Evolutionary conservation across 495 filamentous ascomycete species (phyloP).

Genomic region (Podospora anserina): DNA sequence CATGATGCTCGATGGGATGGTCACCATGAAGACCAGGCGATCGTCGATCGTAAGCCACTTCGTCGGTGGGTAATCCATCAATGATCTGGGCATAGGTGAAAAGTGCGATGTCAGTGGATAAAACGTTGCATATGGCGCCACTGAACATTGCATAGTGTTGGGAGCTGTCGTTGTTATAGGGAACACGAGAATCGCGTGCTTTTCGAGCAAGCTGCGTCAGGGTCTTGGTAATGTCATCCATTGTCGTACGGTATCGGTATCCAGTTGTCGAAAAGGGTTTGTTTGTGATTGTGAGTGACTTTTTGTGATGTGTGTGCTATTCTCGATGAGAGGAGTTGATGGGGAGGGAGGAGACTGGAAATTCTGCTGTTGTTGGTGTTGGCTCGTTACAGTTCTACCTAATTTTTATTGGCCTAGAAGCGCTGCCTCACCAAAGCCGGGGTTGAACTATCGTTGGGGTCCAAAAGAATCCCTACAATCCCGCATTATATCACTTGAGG

Average conservation of each 20-base stretch:
- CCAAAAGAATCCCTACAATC: too few species aligned
- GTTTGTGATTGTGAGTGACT: background rate
- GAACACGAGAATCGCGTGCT: slow-evolving; percentile 15
- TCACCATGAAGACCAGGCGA: background rate
- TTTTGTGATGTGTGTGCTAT: background rate
- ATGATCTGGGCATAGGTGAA: slow-evolving; percentile 35
- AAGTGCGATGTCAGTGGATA: slow-evolving; percentile 27
- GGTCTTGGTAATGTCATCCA: background rate
- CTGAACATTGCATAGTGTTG: slow-evolving; percentile 14
- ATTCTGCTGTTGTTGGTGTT: background rate
- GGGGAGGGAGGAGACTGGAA: background rate
- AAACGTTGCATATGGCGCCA: slow-evolving; percentile 20
- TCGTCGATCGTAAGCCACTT: slow-evolving; percentile 23
- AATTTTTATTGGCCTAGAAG: too few species aligned
- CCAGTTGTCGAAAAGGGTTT: background rate
- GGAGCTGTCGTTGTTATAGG: background rate
- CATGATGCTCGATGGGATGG: slow-evolving; percentile 22
- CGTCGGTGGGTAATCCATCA: slow-evolving; percentile 29
- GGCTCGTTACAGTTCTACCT: too few species aligned
- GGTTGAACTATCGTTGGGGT: too few species aligned
- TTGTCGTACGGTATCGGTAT: background rate
- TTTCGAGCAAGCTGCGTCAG: background rate
- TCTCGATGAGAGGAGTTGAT: background rate
- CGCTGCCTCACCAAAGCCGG: too few species aligned
- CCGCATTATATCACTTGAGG: too few species aligned